phyloP scores from a whole-genome alignment of 805 yeast species.

The Myxozyma neotropica region DNA sequence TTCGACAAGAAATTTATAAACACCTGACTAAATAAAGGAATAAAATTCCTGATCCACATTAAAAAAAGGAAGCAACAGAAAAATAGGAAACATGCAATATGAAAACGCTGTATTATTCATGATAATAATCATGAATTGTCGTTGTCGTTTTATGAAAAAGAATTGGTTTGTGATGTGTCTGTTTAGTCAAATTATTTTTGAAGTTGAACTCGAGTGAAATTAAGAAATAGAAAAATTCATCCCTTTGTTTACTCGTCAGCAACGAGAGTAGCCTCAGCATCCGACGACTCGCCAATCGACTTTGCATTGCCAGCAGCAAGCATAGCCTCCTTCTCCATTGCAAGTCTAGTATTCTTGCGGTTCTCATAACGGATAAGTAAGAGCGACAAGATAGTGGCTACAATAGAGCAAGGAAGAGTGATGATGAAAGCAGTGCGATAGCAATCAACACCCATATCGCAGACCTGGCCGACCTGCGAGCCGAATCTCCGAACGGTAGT shows the following conservation, averaged over 20 bases:
- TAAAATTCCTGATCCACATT: background rate
- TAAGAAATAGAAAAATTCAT: background rate
- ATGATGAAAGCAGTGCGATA: slow-evolving; percentile 32
- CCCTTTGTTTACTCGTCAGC: slow-evolving; percentile 1
- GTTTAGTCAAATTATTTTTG: background rate
- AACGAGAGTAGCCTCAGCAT: slow-evolving; percentile 10
- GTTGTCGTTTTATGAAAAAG: no score
- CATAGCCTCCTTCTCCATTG: slow-evolving; percentile 4
- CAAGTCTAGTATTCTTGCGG: background rate
- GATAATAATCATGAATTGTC: no score
- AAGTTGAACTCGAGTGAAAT: background rate
- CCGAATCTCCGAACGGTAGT: slow-evolving; percentile 27
- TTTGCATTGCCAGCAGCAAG: background rate
- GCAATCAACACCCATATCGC: slow-evolving; percentile 29
- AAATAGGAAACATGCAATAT: background rate
- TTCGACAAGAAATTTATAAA: background rate
- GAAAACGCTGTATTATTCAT: background rate
- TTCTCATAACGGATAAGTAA: slow-evolving; percentile 23
- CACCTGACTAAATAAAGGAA: background rate
- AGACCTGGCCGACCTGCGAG: slow-evolving; percentile 30
- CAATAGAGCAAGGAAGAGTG: slow-evolving; percentile 29
- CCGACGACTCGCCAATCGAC: slow-evolving; percentile 11
- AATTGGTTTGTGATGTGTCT: background rate
- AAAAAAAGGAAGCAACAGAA: background rate
- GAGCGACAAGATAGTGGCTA: slow-evolving; percentile 19